Conservation (phyloP, 768 basidiomycete species). For the Pholiota conissans region DNA sequence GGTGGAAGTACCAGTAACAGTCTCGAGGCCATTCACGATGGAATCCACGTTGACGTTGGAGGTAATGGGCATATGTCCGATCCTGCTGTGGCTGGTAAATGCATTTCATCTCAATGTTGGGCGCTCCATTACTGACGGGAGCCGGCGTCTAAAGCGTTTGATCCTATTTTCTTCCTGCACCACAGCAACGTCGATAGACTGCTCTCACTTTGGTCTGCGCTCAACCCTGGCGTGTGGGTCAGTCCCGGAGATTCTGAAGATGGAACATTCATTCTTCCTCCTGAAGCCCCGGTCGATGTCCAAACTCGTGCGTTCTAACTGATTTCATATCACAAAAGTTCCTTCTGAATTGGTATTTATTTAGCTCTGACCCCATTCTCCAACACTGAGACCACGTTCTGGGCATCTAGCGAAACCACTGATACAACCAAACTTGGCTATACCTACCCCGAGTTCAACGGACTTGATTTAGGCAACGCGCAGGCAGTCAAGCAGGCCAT, state of each 20-base stretch:
- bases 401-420: conserved; percentile 34
- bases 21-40: conserved; percentile 29
- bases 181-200: conserved; percentile 56
- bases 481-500: conserved; percentile 31
- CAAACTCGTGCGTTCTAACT: conserved; percentile 25
- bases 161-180: conserved; percentile 56
- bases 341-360: neutral
- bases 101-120: neutral
- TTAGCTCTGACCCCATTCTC: conserved; percentile 50
- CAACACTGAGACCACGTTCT: conserved; percentile 36
- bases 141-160: conserved; percentile 34
- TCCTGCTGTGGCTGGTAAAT: conserved; percentile 38
- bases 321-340: neutral
- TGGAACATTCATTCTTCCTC: conserved; percentile 34
- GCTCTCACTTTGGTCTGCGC: conserved; percentile 48
- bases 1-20: conserved; percentile 42
- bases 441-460: conserved; percentile 52
- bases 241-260: conserved; percentile 23
- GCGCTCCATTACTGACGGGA: neutral
- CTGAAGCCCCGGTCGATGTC: conserved; percentile 24
- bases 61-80: conserved; percentile 44
- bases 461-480: conserved; percentile 29
- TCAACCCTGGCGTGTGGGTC: conserved; percentile 44
- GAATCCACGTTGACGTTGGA: conserved; percentile 43
- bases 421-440: conserved; percentile 39